Percentiles rank a stretch among this genome's conserved stretches.
Conservation (phyloP, 768 basidiomycete genomes). For the Imleria badia region DNA sequence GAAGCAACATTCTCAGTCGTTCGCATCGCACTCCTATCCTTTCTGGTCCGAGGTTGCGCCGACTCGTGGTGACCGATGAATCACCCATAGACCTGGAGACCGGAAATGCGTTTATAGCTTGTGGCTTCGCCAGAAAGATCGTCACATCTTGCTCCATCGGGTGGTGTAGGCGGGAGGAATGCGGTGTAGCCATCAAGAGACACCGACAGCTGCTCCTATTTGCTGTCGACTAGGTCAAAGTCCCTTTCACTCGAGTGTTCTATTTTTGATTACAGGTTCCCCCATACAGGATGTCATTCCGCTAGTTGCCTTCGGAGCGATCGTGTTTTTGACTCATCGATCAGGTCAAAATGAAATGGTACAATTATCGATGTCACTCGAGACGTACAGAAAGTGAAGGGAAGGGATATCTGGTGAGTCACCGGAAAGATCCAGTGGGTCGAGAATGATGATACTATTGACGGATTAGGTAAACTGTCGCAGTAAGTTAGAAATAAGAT, state of each 20-base stretch:
- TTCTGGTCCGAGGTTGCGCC: neutral
- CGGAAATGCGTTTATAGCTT: neutral
- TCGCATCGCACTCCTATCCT: neutral
- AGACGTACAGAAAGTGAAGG: neutral
- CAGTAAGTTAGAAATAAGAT: neutral
- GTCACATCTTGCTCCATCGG: conserved; percentile 1
- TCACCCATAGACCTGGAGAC: neutral
- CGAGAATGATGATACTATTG: neutral
- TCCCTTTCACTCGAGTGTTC: neutral
- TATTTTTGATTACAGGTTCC: neutral
- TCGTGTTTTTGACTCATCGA: neutral
- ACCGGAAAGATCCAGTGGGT: too few relatives aligned
- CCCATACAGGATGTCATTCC: neutral
- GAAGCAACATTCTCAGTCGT: neutral
- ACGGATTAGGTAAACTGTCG: neutral
- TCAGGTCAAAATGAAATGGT: neutral
- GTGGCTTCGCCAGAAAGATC: neutral
- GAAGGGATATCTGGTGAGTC: neutral
- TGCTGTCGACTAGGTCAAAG: neutral
- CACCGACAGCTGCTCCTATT: neutral
- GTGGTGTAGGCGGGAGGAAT: neutral
- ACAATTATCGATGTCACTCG: conserved; percentile 6
- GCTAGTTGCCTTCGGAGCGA: conserved; percentile 1
- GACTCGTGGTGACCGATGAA: conserved; percentile 1
- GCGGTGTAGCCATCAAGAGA: neutral